Conservation (phyloP, 768 basidiomycete species). For the Exsudoporus frostii region DNA sequence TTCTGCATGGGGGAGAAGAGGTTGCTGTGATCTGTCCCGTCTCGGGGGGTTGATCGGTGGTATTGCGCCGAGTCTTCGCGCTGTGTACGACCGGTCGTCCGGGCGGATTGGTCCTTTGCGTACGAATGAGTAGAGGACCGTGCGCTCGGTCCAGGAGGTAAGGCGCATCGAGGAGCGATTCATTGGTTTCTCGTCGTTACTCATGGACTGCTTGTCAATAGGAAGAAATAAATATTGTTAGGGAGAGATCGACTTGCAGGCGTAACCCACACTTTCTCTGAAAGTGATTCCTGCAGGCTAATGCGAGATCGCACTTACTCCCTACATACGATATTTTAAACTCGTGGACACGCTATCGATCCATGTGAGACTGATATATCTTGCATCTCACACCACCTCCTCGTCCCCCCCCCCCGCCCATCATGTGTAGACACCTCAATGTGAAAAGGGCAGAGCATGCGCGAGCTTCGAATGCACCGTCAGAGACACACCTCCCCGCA, state of each 20-base stretch:
- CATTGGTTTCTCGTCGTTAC: background rate
- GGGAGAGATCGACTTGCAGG: background rate
- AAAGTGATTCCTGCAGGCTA: background rate
- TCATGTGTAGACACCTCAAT: slow-evolving; percentile 17
- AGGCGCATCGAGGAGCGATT: background rate
- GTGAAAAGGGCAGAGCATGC: background rate
- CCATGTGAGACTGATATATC: background rate
- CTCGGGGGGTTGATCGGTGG: slow-evolving; percentile 57
- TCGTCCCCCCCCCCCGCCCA: background rate
- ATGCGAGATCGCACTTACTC: background rate
- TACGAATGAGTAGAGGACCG: background rate
- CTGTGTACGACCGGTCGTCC: background rate
- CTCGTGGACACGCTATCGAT: background rate
- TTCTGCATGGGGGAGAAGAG: slow-evolving; percentile 68
- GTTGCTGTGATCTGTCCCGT: slow-evolving; percentile 81
- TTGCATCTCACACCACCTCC: too few relatives aligned
- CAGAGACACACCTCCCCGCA: slow-evolving; percentile 16
- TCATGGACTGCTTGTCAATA: background rate
- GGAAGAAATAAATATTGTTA: background rate
- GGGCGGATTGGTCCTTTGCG: too few relatives aligned
- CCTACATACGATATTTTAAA: background rate
- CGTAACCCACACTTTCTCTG: background rate
- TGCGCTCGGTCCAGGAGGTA: background rate
- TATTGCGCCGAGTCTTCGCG: background rate
- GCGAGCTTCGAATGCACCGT: background rate